Percentiles rank a stretch among this genome's conserved stretches.
These are phyloP conservation scores for Phytophthora hybrid DNA, from an alignment of 352 stramenopile genomes.

Conservation along the genomic window DNA sequence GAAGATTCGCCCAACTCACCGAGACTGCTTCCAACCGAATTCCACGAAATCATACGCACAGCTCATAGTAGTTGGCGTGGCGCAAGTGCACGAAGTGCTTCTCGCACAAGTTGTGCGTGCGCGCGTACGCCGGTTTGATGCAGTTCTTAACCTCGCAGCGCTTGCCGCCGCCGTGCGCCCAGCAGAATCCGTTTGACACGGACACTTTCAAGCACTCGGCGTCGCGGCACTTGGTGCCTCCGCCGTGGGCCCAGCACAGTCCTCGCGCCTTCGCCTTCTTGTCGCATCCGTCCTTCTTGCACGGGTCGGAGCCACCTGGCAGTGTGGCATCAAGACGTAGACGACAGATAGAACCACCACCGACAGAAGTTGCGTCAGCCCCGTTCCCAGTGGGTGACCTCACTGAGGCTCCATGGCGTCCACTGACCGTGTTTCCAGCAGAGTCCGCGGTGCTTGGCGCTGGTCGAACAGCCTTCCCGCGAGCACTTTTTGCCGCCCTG, in stretches of 20 bases:
- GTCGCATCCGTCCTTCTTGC: slow-evolving; percentile 58
- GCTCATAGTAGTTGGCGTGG: slow-evolving; percentile 1
- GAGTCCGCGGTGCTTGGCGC: slow-evolving; percentile 11
- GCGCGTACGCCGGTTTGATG: slow-evolving; percentile 46
- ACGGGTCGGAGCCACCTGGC: slow-evolving; percentile 50
- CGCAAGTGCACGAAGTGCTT: slow-evolving; percentile 40
- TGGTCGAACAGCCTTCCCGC: slow-evolving; percentile 35
- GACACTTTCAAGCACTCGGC: slow-evolving; percentile 60
- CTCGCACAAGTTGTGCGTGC: slow-evolving; percentile 52
- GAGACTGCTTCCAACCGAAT: not conserved
- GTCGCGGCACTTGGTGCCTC: too few species aligned
- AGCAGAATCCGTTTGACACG: slow-evolving; percentile 53
- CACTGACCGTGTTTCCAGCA: slow-evolving; percentile 8
- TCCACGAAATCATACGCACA: slow-evolving; percentile 8
- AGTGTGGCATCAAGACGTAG: too few species aligned
- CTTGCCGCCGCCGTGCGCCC: slow-evolving; percentile 59
- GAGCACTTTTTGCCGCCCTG: slow-evolving; percentile 52
- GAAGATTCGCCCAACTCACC: too few species aligned
- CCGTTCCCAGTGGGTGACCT: too few species aligned
- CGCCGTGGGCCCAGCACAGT: too few species aligned
- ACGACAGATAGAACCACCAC: too few species aligned
- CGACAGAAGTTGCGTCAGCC: too few species aligned
- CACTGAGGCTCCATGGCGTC: not conserved
- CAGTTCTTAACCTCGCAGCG: slow-evolving; percentile 44
- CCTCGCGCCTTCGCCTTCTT: slow-evolving; percentile 50